phyloP scores from a whole-genome alignment of 148 eudicot species.

The Rhododendron simsii region DNA sequence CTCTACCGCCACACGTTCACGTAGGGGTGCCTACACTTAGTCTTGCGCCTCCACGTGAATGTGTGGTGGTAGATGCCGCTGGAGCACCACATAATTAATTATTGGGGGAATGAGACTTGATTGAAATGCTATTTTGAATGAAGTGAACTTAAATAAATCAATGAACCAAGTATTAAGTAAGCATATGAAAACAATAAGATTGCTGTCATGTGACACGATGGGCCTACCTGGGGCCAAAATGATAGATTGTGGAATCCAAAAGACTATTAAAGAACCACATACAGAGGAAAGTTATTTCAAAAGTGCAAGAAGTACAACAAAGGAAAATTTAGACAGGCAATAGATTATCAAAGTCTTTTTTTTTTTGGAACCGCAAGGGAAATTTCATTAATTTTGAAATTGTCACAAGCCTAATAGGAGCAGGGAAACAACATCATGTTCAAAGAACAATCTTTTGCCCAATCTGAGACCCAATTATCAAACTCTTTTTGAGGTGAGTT shows the following conservation, averaged over 20 bases:
- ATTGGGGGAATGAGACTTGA: background rate
- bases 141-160: background rate
- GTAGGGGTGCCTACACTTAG: background rate
- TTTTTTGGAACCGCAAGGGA: no score
- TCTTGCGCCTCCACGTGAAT: background rate
- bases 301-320: background rate
- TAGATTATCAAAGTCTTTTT: background rate
- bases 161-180: background rate
- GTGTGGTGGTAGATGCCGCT: background rate
- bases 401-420: no score
- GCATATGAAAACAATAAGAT: background rate
- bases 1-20: background rate
- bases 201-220: constrained; percentile 9
- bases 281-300: no score
- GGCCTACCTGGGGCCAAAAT: background rate
- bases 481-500: background rate
- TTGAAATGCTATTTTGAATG: background rate
- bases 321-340: background rate
- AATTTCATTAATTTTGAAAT: no score
- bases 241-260: constrained; percentile 5
- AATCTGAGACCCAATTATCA: background rate
- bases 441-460: no score
- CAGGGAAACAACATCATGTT: no score
- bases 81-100: no score
- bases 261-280: background rate